These are phyloP conservation scores for Talaromyces atroroseus DNA, from an alignment of 2,329 filamentous ascomycete species.

Conservation along the genomic window DNA sequence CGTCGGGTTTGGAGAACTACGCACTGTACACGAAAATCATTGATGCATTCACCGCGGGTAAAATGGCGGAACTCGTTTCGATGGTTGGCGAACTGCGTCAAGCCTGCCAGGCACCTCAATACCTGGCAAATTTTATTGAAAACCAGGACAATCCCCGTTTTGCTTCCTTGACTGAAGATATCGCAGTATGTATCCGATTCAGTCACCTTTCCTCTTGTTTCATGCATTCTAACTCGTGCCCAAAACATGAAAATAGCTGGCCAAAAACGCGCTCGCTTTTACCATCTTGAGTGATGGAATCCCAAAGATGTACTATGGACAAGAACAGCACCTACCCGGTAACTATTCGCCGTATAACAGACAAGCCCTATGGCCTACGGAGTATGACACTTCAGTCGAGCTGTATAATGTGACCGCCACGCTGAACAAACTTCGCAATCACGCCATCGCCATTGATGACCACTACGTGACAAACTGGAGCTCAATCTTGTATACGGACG, in stretches of 20 bases:
- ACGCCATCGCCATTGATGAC: conserved; percentile 30
- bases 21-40: conserved; percentile 25
- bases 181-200: conserved; percentile 25
- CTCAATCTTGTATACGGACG: conserved; percentile 34
- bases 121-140: conserved; percentile 50
- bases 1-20: conserved; percentile 41
- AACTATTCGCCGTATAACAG: conserved; percentile 44
- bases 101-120: conserved; percentile 33
- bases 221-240: background rate
- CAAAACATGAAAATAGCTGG: conserved; percentile 28
- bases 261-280: conserved; percentile 56
- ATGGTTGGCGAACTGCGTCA: conserved; percentile 16
- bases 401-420: conserved; percentile 43
- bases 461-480: conserved; percentile 34
- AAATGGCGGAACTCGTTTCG: conserved; percentile 20
- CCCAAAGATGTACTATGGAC: conserved; percentile 58
- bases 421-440: conserved; percentile 46
- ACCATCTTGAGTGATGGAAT: conserved; percentile 53
- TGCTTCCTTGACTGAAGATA: conserved; percentile 45
- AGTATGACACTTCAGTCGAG: conserved; percentile 40
- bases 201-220: background rate
- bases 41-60: conserved; percentile 21
- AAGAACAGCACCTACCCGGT: conserved; percentile 54
- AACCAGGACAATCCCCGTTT: conserved; percentile 56
- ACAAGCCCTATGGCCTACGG: conserved; percentile 50